Conservation (phyloP, 805 yeast species). For the Wickerhamomyces rabaulensis region DNA sequence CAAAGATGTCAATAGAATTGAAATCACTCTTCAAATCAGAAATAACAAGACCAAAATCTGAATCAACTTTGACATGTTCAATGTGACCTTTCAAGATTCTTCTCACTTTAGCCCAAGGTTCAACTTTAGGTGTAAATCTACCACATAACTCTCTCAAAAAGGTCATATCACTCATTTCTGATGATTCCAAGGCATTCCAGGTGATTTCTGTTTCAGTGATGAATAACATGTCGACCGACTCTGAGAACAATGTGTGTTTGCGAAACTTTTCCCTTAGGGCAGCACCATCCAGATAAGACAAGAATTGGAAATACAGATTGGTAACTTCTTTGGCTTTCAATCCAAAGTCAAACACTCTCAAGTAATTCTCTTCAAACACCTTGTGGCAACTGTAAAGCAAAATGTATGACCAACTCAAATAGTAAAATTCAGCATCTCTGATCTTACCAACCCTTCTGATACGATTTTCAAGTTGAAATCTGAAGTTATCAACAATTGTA, state of each 20-base stretch:
- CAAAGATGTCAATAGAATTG: conserved; percentile 5
- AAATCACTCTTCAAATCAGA: conserved; percentile 9
- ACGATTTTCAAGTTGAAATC: conserved; percentile 12
- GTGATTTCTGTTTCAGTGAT: conserved; percentile 4
- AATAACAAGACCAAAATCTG: not conserved
- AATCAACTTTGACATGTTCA: not conserved
- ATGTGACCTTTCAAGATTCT: conserved; percentile 1
- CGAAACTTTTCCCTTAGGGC: conserved; percentile 8
- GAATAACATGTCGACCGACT: conserved; percentile 16
- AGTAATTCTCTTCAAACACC: conserved; percentile 9
- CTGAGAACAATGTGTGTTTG: conserved; percentile 9
- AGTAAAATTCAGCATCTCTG: conserved; percentile 16
- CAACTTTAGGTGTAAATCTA: not conserved
- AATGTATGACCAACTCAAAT: conserved; percentile 14
- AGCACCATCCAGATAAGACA: conserved; percentile 8
- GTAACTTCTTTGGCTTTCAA: conserved; percentile 8
- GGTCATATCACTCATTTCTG: conserved; percentile 9
- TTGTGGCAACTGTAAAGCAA: conserved; percentile 12
- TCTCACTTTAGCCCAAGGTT: conserved; percentile 9
- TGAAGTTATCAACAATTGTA: conserved; percentile 16
- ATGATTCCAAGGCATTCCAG: conserved; percentile 10
- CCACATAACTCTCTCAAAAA: conserved; percentile 12
- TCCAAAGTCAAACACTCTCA: conserved; percentile 14
- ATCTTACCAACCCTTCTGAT: conserved; percentile 16
- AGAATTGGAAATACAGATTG: conserved; percentile 13